Evolutionary conservation across 2,329 filamentous ascomycete genomes (phyloP), one percentile per base, ranked within the genome.

Genomic region (Paracorniculantispora psalliotae): DNA sequence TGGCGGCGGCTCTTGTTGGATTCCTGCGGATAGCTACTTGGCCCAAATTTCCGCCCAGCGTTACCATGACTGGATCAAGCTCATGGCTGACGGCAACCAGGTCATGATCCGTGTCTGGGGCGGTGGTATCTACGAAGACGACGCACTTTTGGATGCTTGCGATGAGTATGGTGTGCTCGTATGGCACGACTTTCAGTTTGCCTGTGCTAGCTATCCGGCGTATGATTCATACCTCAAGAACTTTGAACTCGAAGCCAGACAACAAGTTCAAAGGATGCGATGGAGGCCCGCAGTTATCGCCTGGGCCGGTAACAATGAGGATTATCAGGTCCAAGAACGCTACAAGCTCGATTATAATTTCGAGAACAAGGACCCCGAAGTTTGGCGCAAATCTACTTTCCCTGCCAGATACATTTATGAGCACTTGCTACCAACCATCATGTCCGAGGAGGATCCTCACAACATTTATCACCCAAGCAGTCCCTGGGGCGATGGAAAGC

Each of bases 131-230:
- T 91, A 88, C 74, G 89, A 91, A 69, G 79, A 85, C 54, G 80
- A 88, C 59, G 72, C 77, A 17, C 89, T 92, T 68, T 90, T 90
- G 69, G 81, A 87, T 19, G 78, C 84, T 10, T 91, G 87, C 65
- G 88, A 92, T 64, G 84, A 89, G 68, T 72, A 89, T 2, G 89
- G 89, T 9, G 77, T 92, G 15, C 73, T 92, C 46, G 85, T 91
- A 10, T 92, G 89, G 89, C 88, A 92, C 67, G 89, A 92, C 67
- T 92, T 91, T 68, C 83, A 88, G 75, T 92, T 92, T 68, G 88
- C 82, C 28, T 90, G 87, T 66, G 86, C 85, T 23, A 86, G 84
- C 64, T 89, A 88, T 68, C 89, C 89, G 35, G 81, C 84, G 2
- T 85, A 84, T 67, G 79, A 82, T 0, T 76, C 78, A 8, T 83